These are phyloP conservation scores for Aspergillus luchuensis DNA, from an alignment of 2,329 filamentous ascomycete species.

Conservation along the genomic window DNA sequence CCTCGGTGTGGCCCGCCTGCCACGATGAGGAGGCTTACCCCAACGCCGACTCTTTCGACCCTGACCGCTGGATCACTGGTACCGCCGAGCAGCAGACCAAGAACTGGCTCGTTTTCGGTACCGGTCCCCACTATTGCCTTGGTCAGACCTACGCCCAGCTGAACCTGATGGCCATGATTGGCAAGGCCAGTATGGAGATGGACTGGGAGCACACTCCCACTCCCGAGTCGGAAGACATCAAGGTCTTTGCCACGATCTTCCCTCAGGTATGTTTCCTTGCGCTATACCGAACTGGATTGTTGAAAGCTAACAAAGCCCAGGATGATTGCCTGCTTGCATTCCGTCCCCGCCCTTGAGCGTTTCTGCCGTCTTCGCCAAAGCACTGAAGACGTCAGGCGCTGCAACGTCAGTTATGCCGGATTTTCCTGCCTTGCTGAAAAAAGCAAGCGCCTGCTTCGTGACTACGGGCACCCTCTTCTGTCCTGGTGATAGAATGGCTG, in stretches of 20 bases:
- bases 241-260: constrained; percentile 98
- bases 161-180: constrained; percentile 85
- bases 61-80: constrained; percentile 87
- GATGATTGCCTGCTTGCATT: constrained; percentile 84
- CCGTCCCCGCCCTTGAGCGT: constrained; percentile 46
- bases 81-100: constrained; percentile 89
- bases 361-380: constrained; percentile 4
- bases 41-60: constrained; percentile 84
- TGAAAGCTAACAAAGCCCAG: constrained; percentile 49
- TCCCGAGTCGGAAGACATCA: constrained; percentile 84
- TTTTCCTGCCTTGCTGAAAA: neutral
- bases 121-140: constrained; percentile 93
- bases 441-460: constrained; percentile 7
- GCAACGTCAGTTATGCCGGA: neutral
- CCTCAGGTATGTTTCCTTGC: constrained; percentile 66
- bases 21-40: constrained; percentile 92
- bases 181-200: constrained; percentile 82
- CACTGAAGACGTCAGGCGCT: neutral
- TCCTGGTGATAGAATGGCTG: constrained; percentile 29
- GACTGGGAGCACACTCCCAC: constrained; percentile 91
- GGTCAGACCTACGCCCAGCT: constrained; percentile 89
- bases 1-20: constrained; percentile 84
- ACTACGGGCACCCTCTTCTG: constrained; percentile 22
- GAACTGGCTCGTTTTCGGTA: constrained; percentile 97
- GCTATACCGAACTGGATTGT: constrained; percentile 18